Percentiles rank a stretch among this genome's conserved stretches.
Conservation (phyloP, 2,329 filamentous ascomycete genomes). For the Moelleriella libera region DNA sequence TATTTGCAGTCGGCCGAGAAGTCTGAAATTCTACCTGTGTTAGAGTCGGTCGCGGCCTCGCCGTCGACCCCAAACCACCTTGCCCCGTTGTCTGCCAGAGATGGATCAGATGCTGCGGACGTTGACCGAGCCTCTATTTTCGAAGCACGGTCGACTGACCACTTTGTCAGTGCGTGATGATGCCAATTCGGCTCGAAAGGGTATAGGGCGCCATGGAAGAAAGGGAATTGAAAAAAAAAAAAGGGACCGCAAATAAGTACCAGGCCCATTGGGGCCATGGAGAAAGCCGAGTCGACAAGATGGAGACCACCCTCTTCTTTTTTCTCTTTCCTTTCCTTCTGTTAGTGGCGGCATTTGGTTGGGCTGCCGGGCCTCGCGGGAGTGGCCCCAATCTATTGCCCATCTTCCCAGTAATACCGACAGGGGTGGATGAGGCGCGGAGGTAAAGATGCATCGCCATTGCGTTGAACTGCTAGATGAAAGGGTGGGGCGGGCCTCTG, state of each 20-base stretch:
- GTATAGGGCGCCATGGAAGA: not conserved
- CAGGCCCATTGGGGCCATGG: not conserved
- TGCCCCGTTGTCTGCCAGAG: not conserved
- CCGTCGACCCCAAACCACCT: too few relatives aligned
- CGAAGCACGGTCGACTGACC: slow-evolving; percentile 2
- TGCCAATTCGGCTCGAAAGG: not conserved
- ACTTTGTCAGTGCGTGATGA: slow-evolving; percentile 1
- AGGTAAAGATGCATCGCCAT: not conserved
- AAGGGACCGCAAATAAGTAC: not conserved
- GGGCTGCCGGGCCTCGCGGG: slow-evolving; percentile 1
- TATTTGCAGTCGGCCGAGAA: slow-evolving; percentile 2
- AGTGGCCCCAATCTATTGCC: slow-evolving; percentile 2
- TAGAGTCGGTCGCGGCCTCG: too few relatives aligned
- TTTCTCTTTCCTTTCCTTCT: not conserved
- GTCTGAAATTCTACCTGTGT: not conserved
- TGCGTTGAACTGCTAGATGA: not conserved
- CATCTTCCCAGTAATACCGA: not conserved
- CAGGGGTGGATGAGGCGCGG: not conserved
- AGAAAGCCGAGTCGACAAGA: not conserved
- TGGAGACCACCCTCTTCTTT: not conserved
- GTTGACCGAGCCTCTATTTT: slow-evolving; percentile 1
- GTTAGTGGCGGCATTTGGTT: slow-evolving; percentile 5
- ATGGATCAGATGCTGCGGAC: slow-evolving; percentile 1
- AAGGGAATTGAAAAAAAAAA: not conserved
- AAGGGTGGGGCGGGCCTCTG: not conserved